Conservation (phyloP, 2,329 filamentous ascomycete species). For the Lanzia echinophila region DNA sequence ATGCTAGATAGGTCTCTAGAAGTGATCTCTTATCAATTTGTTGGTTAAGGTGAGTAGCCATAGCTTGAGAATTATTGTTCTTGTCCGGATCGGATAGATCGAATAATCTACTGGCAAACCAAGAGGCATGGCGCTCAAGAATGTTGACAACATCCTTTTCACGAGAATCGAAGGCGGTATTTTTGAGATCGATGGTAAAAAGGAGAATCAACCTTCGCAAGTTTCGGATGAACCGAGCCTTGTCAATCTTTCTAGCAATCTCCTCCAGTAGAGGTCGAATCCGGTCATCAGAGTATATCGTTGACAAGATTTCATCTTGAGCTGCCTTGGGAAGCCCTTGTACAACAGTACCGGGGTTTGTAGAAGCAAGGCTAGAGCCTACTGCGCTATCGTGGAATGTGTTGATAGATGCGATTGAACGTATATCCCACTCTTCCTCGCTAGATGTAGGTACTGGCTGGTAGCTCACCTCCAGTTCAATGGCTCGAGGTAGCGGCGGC, state of each 20-base stretch:
- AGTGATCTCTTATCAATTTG: background rate
- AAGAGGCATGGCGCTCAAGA: background rate
- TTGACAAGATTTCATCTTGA: background rate
- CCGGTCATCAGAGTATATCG: background rate
- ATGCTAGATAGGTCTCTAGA: constrained; percentile 2
- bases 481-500: too few species aligned
- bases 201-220: background rate
- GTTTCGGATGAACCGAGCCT: background rate
- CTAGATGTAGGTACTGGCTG: constrained; percentile 16
- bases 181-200: background rate
- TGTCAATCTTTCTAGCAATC: background rate
- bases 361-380: background rate
- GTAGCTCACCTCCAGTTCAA: too few species aligned
- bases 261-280: background rate
- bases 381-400: background rate
- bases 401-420: background rate
- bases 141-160: constrained; percentile 1
- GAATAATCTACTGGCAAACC: constrained; percentile 6
- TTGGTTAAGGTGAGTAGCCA: constrained; percentile 3
- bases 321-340: background rate
- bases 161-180: background rate
- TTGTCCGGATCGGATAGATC: constrained; percentile 1
- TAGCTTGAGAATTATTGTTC: background rate
- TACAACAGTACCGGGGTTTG: background rate
- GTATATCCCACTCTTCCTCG: background rate